These are phyloP conservation scores for Monoraphidium neglectum DNA, from an alignment of 139 green algal species.

Conservation along the genomic window DNA sequence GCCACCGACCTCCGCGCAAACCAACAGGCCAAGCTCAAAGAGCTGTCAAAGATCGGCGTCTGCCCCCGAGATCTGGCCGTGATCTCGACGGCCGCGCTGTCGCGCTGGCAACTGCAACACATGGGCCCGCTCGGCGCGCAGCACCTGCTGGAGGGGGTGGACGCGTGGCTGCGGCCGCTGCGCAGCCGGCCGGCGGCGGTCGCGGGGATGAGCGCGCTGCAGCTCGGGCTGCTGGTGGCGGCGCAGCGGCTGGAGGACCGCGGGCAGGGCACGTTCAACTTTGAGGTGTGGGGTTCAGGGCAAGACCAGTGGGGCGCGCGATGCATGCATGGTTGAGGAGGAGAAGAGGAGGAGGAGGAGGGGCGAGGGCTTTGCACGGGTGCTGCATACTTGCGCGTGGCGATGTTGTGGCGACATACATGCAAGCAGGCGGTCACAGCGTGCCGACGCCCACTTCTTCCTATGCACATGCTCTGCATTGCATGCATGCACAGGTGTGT, in stretches of 20 bases:
- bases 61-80: conserved; percentile 30
- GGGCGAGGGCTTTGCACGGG: too few relatives aligned
- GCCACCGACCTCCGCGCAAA: too few relatives aligned
- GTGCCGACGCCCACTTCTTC: too few relatives aligned
- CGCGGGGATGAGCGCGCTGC: conserved; percentile 50
- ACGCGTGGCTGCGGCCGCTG: neutral
- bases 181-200: conserved; percentile 8
- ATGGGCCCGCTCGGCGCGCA: neutral
- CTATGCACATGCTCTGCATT: too few relatives aligned
- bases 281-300: too few relatives aligned
- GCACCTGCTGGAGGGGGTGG: conserved; percentile 2
- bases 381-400: too few relatives aligned
- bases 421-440: too few relatives aligned
- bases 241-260: conserved; percentile 42
- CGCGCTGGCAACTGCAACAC: neutral
- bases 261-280: conserved; percentile 43
- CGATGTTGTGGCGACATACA: too few relatives aligned
- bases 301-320: too few relatives aligned
- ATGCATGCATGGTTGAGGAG: too few relatives aligned
- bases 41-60: conserved; percentile 10
- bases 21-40: conserved; percentile 29
- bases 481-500: too few relatives aligned
- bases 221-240: conserved; percentile 69
- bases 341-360: too few relatives aligned
- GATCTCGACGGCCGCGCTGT: conserved; percentile 26